A percentile compares a stretch with the other conserved stretches of the same genome.
Conservation (phyloP, 768 basidiomycete species). For the Phylloporus sp. region DNA sequence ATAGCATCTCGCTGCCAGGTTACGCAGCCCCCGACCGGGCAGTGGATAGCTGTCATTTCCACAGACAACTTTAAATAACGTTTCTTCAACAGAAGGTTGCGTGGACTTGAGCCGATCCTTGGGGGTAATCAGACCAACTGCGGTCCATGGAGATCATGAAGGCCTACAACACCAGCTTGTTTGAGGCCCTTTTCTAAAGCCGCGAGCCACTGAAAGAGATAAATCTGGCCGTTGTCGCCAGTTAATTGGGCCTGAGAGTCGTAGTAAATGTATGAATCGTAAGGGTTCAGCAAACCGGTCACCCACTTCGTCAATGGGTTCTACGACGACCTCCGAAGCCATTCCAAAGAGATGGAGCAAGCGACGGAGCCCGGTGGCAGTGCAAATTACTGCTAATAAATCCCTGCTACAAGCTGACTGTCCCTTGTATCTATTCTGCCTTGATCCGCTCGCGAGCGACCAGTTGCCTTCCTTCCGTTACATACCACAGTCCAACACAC, state of each 20-base stretch:
- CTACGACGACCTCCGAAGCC: slow-evolving; percentile 23
- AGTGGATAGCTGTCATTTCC: slow-evolving; percentile 64
- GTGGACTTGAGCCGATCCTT: slow-evolving; percentile 64
- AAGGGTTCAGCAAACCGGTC: not conserved
- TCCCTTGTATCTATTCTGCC: slow-evolving; percentile 13
- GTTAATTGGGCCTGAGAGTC: slow-evolving; percentile 53
- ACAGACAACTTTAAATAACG: slow-evolving; percentile 62
- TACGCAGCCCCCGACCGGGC: slow-evolving; percentile 83
- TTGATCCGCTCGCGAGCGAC: slow-evolving; percentile 19
- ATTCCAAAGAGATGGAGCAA: slow-evolving; percentile 17
- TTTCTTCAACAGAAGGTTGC: slow-evolving; percentile 58
- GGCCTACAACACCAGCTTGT: slow-evolving; percentile 48
- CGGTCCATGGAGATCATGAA: not conserved
- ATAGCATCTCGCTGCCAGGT: slow-evolving; percentile 74
- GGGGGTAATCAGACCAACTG: slow-evolving; percentile 1
- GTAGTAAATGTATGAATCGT: slow-evolving; percentile 14
- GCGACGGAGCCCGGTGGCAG: slow-evolving; percentile 8
- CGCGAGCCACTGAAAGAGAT: slow-evolving; percentile 81
- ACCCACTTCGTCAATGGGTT: slow-evolving; percentile 31
- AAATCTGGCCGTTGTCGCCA: slow-evolving; percentile 75
- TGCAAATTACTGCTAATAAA: not conserved
- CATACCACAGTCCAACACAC: slow-evolving; percentile 29
- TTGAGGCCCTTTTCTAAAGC: slow-evolving; percentile 55
- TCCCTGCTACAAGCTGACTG: not conserved
- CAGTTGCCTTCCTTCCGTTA: slow-evolving; percentile 23